A percentile compares a stretch with the other conserved stretches of the same genome.
Conservation (phyloP, 257 asterid genomes). For the Jacaranda copaia region DNA sequence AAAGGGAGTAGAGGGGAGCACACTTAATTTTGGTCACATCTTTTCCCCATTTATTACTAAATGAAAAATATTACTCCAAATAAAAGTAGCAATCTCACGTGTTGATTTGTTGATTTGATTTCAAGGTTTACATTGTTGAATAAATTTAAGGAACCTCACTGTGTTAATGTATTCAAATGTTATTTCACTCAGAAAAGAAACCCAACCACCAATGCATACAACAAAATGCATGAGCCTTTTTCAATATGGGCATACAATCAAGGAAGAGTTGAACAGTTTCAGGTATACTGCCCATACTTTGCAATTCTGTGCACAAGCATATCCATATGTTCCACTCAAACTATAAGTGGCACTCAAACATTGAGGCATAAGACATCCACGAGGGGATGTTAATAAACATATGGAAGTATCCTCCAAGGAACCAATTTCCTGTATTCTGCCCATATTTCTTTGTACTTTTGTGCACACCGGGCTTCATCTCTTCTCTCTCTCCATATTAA, state of each 20-base stretch:
- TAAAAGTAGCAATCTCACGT: too few species aligned
- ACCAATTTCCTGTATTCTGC: conserved; percentile 78
- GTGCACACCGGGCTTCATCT: conserved; percentile 94
- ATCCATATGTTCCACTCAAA: conserved; percentile 10
- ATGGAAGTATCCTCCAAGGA: conserved; percentile 94
- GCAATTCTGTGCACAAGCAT: conserved; percentile 47
- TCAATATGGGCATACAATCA: conserved; percentile 55
- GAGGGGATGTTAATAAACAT: conserved; percentile 54
- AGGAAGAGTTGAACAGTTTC: conserved; percentile 69
- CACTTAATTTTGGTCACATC: too few species aligned
- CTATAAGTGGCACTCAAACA: not conserved
- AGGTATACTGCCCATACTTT: conserved; percentile 71
- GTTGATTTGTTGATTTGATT: too few species aligned
- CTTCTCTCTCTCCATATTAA: conserved; percentile 98
- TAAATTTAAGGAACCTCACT: not conserved
- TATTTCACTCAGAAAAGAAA: conserved; percentile 3
- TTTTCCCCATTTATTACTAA: too few species aligned
- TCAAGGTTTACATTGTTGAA: too few species aligned
- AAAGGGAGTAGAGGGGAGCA: too few species aligned
- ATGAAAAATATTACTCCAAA: too few species aligned
- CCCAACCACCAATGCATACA: not conserved
- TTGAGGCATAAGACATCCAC: not conserved
- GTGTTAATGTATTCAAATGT: not conserved
- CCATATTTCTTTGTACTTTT: conserved; percentile 94
- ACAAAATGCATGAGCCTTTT: not conserved